Percentiles rank a stretch among this genome's conserved stretches.
These are phyloP conservation scores for Aspergillus ostianus DNA, from an alignment of 495 filamentous ascomycete species.

Conservation along the genomic window DNA sequence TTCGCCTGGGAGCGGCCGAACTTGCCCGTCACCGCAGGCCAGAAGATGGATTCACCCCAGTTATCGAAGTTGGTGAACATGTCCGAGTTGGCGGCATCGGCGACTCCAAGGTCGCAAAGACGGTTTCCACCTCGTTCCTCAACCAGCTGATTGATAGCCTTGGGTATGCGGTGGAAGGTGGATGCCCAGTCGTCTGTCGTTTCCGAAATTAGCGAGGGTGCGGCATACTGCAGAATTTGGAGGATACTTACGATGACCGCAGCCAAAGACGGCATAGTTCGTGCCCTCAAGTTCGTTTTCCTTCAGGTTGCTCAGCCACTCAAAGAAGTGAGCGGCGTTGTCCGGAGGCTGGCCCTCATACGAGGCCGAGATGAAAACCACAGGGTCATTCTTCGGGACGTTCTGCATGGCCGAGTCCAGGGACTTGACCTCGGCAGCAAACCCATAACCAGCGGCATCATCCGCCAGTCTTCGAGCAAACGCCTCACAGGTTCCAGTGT, in stretches of 20 bases:
- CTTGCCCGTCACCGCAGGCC: slow-evolving; percentile 58
- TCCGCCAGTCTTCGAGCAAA: slow-evolving; percentile 10
- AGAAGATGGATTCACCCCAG: slow-evolving; percentile 65
- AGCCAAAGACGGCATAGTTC: slow-evolving; percentile 20
- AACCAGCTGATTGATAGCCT: slow-evolving; percentile 54
- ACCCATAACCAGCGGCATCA: slow-evolving; percentile 7
- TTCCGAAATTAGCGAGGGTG: slow-evolving; percentile 20
- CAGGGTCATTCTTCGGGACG: slow-evolving; percentile 8
- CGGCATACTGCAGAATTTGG: slow-evolving; percentile 5
- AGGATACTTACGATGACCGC: slow-evolving; percentile 33
- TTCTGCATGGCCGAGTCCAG: slow-evolving; percentile 7
- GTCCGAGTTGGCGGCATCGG: slow-evolving; percentile 61
- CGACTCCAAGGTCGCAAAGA: slow-evolving; percentile 54
- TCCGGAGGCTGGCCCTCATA: slow-evolving; percentile 19
- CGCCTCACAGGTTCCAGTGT: slow-evolving; percentile 16
- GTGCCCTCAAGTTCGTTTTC: neutral
- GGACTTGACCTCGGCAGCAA: slow-evolving; percentile 4
- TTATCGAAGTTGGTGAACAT: slow-evolving; percentile 70
- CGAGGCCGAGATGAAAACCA: slow-evolving; percentile 12
- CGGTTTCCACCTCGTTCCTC: slow-evolving; percentile 51
- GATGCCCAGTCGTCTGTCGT: slow-evolving; percentile 56
- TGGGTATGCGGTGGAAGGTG: slow-evolving; percentile 74
- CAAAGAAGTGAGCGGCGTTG: slow-evolving; percentile 16
- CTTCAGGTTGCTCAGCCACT: slow-evolving; percentile 10
- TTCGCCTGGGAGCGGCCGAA: slow-evolving; percentile 37